Conservation (phyloP, 768 basidiomycete genomes). For the Podaxis mareebaensis region DNA sequence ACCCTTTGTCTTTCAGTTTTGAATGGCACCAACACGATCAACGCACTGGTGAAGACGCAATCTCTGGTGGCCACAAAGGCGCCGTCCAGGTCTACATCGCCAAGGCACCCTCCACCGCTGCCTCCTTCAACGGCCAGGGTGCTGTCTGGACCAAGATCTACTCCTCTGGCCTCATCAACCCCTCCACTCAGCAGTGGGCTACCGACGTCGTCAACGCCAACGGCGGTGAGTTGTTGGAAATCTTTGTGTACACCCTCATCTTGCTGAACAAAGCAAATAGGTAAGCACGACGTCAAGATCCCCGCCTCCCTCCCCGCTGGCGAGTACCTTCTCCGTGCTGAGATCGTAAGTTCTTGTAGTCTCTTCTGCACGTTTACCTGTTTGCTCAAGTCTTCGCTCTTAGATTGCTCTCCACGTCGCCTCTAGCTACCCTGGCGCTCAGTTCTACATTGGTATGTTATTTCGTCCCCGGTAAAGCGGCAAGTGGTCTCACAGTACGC, state of each 20-base stretch:
- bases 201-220: slow-evolving; percentile 51
- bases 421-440: slow-evolving; percentile 44
- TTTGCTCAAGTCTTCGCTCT: background rate
- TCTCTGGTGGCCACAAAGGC: slow-evolving; percentile 52
- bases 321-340: slow-evolving; percentile 50
- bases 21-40: slow-evolving; percentile 59
- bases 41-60: slow-evolving; percentile 53
- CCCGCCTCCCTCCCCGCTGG: slow-evolving; percentile 48
- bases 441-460: slow-evolving; percentile 47
- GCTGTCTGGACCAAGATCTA: slow-evolving; percentile 56
- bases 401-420: slow-evolving; percentile 41
- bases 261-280: slow-evolving; percentile 21
- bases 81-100: slow-evolving; percentile 52
- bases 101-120: slow-evolving; percentile 41
- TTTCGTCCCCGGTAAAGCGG: slow-evolving; percentile 37
- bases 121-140: slow-evolving; percentile 39
- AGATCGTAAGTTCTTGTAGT: slow-evolving; percentile 39
- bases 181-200: slow-evolving; percentile 43
- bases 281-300: slow-evolving; percentile 44
- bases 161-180: slow-evolving; percentile 10
- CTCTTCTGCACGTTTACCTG: background rate
- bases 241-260: background rate
- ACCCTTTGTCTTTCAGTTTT: slow-evolving; percentile 31
- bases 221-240: slow-evolving; percentile 28
- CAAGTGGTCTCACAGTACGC: background rate